These are phyloP conservation scores for Musa schizocarpa DNA, from an alignment of 176 grass and related monocot genomes.

Conservation along the genomic window DNA sequence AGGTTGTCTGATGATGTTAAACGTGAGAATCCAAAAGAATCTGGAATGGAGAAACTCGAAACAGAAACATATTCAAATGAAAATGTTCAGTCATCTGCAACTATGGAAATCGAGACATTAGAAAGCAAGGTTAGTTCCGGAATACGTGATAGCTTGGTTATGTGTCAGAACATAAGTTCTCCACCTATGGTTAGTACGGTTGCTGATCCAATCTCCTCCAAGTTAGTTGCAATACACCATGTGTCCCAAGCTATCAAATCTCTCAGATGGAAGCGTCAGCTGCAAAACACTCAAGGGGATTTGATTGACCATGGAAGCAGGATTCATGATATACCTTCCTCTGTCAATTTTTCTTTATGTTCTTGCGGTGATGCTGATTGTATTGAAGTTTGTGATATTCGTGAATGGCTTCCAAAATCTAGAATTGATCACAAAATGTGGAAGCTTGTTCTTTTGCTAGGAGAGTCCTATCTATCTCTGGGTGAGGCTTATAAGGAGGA, in stretches of 20 bases:
- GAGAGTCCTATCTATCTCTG: conserved; percentile 92
- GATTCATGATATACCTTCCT: conserved; percentile 42
- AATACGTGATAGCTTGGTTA: conserved; percentile 36
- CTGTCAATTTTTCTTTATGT: conserved; percentile 61
- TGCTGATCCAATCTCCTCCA: conserved; percentile 81
- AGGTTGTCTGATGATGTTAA: conserved; percentile 25
- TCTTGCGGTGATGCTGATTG: conserved; percentile 89
- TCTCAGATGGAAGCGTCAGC: conserved; percentile 83
- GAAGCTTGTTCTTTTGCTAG: conserved; percentile 96
- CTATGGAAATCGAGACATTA: conserved; percentile 27
- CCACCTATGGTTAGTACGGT: conserved; percentile 43
- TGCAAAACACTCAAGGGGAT: conserved; percentile 57
- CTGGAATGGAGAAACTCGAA: conserved; percentile 12
- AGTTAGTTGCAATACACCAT: conserved; percentile 96
- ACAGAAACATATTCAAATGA: conserved; percentile 17
- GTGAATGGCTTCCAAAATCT: conserved; percentile 89
- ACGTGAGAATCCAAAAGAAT: conserved; percentile 19
- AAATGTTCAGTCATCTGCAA: conserved; percentile 32
- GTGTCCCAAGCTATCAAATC: conserved; percentile 97
- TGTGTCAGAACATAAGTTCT: conserved; percentile 46
- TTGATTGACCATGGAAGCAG: conserved; percentile 36
- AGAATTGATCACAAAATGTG: conserved; percentile 96
- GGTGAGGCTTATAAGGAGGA: conserved; percentile 86
- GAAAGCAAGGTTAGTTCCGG: conserved; percentile 17
- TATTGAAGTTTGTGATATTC: conserved; percentile 90